A percentile compares a stretch with the other conserved stretches of the same genome.
phyloP scores from a whole-genome alignment of 768 basidiomycete species.

The Trametes cinnabarina region DNA sequence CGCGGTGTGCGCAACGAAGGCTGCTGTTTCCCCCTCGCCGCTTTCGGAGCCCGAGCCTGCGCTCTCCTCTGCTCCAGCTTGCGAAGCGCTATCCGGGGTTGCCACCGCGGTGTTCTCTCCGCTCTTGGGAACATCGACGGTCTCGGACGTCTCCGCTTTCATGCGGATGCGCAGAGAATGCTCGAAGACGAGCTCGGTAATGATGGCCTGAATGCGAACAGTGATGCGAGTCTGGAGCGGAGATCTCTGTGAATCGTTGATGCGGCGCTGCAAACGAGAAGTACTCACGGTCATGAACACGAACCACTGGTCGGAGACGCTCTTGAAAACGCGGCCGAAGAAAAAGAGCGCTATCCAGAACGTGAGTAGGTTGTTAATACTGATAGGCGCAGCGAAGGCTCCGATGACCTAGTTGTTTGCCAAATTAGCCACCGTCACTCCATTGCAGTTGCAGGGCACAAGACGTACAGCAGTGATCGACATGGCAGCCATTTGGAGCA shows the following conservation, averaged over 20 bases:
- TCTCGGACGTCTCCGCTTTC: slow-evolving; percentile 39
- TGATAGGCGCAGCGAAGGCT: slow-evolving; percentile 25
- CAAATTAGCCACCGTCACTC: background rate
- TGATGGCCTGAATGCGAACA: slow-evolving; percentile 49
- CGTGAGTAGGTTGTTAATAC: slow-evolving; percentile 44
- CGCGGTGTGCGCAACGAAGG: no score
- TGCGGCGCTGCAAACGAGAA: slow-evolving; percentile 20
- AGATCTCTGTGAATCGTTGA: no score
- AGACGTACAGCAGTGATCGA: slow-evolving; percentile 20
- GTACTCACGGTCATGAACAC: no score
- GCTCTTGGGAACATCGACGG: background rate
- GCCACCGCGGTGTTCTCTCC: slow-evolving; percentile 19
- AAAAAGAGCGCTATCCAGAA: slow-evolving; percentile 43
- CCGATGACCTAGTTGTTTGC: slow-evolving; percentile 23
- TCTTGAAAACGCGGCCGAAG: slow-evolving; percentile 35
- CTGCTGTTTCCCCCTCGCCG: no score
- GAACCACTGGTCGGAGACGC: slow-evolving; percentile 42
- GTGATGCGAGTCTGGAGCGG: slow-evolving; percentile 21
- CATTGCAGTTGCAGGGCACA: background rate
- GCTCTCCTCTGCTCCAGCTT: slow-evolving; percentile 40
- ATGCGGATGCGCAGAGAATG: slow-evolving; percentile 63
- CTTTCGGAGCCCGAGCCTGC: no score
- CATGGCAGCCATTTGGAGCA: slow-evolving; percentile 14
- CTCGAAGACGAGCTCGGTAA: slow-evolving; percentile 54
- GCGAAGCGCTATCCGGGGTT: slow-evolving; percentile 21